Percentiles rank a stretch among this genome's conserved stretches.
Conservation (phyloP, 139 green algal genomes). For the Chlamydomonas sp. region DNA sequence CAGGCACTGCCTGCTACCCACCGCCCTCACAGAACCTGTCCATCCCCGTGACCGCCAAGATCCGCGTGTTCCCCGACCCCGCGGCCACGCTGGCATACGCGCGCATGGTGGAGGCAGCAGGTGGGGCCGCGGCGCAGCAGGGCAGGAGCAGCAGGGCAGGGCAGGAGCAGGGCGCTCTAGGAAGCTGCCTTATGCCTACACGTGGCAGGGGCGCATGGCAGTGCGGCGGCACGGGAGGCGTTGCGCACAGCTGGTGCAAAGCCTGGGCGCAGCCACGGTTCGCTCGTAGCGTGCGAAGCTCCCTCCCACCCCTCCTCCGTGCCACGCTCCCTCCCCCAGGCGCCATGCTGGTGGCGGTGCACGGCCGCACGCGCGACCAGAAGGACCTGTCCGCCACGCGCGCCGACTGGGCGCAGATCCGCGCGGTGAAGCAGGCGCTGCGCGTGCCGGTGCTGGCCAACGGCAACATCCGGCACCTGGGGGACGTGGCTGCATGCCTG, state of each 20-base stretch:
- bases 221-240: too few species aligned
- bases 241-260: too few species aligned
- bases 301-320: too few species aligned
- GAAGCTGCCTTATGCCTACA: too few species aligned
- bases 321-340: constrained; percentile 45
- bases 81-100: constrained; percentile 93
- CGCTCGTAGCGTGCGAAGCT: too few species aligned
- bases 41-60: constrained; percentile 88
- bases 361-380: constrained; percentile 94
- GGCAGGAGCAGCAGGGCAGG: too few species aligned
- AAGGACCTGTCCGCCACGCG: constrained; percentile 69
- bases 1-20: not conserved
- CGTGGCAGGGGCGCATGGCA: too few species aligned
- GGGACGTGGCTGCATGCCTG: constrained; percentile 80
- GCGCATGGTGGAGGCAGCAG: constrained; percentile 85
- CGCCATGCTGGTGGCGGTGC: constrained; percentile 90
- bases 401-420: constrained; percentile 77
- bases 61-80: constrained; percentile 89
- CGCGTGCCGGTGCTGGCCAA: constrained; percentile 87
- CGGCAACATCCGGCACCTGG: constrained; percentile 82
- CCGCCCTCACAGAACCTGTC: constrained; percentile 44
- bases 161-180: too few species aligned
- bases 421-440: constrained; percentile 66
- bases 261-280: too few species aligned
- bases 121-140: too few species aligned